phyloP scores from a whole-genome alignment of 2,329 filamentous ascomycete genomes.

The Pleurostoma richardsiae region DNA sequence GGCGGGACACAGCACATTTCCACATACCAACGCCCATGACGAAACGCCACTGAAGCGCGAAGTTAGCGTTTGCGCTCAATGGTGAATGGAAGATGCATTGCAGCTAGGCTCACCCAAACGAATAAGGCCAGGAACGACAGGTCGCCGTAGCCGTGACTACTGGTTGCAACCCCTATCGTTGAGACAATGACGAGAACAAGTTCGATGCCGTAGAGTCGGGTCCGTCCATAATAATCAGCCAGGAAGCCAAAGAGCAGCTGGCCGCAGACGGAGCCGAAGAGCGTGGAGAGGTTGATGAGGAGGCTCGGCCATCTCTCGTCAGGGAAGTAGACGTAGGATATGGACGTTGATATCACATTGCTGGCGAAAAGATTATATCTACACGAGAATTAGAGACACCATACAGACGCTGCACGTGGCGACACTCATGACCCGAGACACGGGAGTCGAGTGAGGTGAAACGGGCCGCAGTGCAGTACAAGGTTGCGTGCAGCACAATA shows the following conservation, averaged over 20 bases:
- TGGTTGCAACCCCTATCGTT: slow-evolving; percentile 51
- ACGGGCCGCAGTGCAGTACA: too few relatives aligned
- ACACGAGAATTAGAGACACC: not conserved
- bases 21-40: slow-evolving; percentile 45
- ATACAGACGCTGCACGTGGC: not conserved
- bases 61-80: not conserved
- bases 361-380: slow-evolving; percentile 51
- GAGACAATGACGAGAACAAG: slow-evolving; percentile 50
- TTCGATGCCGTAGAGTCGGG: slow-evolving; percentile 51
- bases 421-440: not conserved
- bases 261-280: slow-evolving; percentile 46
- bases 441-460: too few relatives aligned
- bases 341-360: slow-evolving; percentile 48
- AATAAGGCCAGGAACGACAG: slow-evolving; percentile 46
- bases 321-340: slow-evolving; percentile 49
- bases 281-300: slow-evolving; percentile 47
- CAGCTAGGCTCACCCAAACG: slow-evolving; percentile 30
- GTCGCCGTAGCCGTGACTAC: slow-evolving; percentile 42
- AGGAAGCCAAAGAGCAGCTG: slow-evolving; percentile 49
- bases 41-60: slow-evolving; percentile 38
- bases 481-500: not conserved
- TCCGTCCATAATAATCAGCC: slow-evolving; percentile 49
- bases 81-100: not conserved
- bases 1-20: too few relatives aligned
- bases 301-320: slow-evolving; percentile 37